Conservation (phyloP, 257 asterid genomes). For the Solanum verrucosum region DNA sequence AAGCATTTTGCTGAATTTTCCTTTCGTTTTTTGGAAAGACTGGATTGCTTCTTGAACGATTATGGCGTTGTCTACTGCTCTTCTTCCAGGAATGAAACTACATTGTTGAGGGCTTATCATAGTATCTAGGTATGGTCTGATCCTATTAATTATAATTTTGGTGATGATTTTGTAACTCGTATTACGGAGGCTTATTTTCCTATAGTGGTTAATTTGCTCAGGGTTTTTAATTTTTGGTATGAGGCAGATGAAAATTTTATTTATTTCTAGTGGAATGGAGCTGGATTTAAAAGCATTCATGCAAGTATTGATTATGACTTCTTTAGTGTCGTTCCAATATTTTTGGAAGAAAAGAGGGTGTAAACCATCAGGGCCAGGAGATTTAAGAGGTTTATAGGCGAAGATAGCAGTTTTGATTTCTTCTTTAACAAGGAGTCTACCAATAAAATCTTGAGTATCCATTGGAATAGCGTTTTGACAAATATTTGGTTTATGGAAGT, state of each 20-base stretch:
- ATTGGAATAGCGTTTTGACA: too few relatives aligned
- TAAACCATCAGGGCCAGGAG: background rate
- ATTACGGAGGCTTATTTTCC: background rate
- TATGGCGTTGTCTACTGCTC: background rate
- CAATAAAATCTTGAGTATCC: too few relatives aligned
- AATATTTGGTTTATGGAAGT: too few relatives aligned
- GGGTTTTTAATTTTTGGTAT: too few relatives aligned
- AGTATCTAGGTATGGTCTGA: background rate
- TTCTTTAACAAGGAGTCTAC: too few relatives aligned
- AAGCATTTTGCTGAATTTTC: too few relatives aligned
- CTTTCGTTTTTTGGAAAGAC: background rate
- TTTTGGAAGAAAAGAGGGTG: background rate
- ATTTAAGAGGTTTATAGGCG: background rate
- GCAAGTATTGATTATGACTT: too few relatives aligned
- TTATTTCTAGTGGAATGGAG: too few relatives aligned
- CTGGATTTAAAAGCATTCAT: too few relatives aligned
- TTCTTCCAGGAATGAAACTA: background rate
- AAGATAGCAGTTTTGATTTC: too few relatives aligned
- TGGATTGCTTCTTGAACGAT: background rate
- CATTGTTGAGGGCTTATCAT: background rate
- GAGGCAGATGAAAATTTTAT: too few relatives aligned
- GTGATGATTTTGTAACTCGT: background rate
- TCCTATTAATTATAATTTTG: background rate
- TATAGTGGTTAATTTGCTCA: background rate
- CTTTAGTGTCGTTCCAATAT: too few relatives aligned